These are phyloP conservation scores for Dioszegia hungarica DNA, from an alignment of 768 basidiomycete genomes.

Conservation along the genomic window DNA sequence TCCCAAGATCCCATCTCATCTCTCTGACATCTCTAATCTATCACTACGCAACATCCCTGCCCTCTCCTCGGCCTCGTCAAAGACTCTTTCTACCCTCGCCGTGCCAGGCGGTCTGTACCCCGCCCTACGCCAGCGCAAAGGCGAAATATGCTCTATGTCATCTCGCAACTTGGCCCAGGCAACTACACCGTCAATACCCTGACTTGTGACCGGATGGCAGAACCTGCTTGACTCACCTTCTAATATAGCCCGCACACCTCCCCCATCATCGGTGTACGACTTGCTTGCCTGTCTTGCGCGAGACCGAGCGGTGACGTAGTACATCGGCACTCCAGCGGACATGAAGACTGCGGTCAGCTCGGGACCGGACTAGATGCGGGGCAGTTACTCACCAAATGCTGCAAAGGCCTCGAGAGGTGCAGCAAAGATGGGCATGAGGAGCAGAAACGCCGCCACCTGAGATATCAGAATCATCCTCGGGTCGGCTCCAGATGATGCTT, in stretches of 20 bases:
- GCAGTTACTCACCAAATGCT: slow-evolving; percentile 64
- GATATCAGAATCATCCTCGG: background rate
- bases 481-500: slow-evolving; percentile 38
- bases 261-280: background rate
- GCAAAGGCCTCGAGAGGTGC: slow-evolving; percentile 83
- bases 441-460: slow-evolving; percentile 78
- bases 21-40: slow-evolving; percentile 38
- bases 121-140: background rate
- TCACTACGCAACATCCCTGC: slow-evolving; percentile 30
- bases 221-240: slow-evolving; percentile 8
- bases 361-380: background rate
- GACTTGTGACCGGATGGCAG: background rate
- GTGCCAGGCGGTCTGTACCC: background rate
- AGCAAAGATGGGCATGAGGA: slow-evolving; percentile 91
- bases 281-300: slow-evolving; percentile 9
- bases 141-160: slow-evolving; percentile 15
- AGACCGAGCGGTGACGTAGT: slow-evolving; percentile 40
- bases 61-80: slow-evolving; percentile 20
- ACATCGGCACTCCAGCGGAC: slow-evolving; percentile 41
- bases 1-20: slow-evolving; percentile 7
- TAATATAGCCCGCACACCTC: slow-evolving; percentile 12
- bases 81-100: background rate
- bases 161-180: slow-evolving; percentile 26
- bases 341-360: slow-evolving; percentile 37
- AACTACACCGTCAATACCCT: slow-evolving; percentile 9